Conservation (phyloP, 2,329 filamentous ascomycete genomes). For the Laburnicola sp. region DNA sequence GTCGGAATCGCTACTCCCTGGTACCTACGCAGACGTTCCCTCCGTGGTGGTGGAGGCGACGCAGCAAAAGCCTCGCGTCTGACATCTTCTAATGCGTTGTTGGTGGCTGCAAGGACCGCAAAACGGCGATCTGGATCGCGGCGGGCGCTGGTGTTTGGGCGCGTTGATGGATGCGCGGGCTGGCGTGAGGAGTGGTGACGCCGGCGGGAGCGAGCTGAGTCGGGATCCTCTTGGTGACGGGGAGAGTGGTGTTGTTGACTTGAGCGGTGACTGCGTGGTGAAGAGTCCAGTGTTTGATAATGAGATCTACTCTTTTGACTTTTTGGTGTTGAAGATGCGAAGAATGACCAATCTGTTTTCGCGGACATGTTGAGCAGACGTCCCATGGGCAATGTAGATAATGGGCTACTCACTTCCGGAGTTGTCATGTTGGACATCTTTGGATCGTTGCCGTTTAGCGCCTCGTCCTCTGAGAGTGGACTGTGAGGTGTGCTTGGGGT, state of each 20-base stretch:
- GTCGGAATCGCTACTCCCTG: constrained; percentile 38
- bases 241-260: constrained; percentile 28
- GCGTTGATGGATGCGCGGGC: constrained; percentile 24
- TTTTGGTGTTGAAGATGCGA: constrained; percentile 37
- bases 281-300: constrained; percentile 34
- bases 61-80: constrained; percentile 42
- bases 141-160: constrained; percentile 38
- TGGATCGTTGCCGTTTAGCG: constrained; percentile 42
- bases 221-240: constrained; percentile 17
- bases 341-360: constrained; percentile 32
- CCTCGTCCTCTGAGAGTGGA: constrained; percentile 41
- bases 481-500: constrained; percentile 40
- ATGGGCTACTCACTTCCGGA: too few species aligned
- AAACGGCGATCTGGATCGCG: constrained; percentile 44
- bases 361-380: too few species aligned
- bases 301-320: constrained; percentile 27
- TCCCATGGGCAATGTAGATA: too few species aligned
- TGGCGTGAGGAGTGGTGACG: constrained; percentile 36
- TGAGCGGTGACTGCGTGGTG: constrained; percentile 35
- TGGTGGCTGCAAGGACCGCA: constrained; percentile 43
- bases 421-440: constrained; percentile 27
- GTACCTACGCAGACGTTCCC: constrained; percentile 37
- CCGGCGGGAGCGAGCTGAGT: constrained; percentile 27
- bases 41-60: constrained; percentile 37
- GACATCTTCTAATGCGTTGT: constrained; percentile 41